These are phyloP conservation scores for Gnaphalium uliginosum DNA, from an alignment of 129 eudicot species.

Conservation along the genomic window DNA sequence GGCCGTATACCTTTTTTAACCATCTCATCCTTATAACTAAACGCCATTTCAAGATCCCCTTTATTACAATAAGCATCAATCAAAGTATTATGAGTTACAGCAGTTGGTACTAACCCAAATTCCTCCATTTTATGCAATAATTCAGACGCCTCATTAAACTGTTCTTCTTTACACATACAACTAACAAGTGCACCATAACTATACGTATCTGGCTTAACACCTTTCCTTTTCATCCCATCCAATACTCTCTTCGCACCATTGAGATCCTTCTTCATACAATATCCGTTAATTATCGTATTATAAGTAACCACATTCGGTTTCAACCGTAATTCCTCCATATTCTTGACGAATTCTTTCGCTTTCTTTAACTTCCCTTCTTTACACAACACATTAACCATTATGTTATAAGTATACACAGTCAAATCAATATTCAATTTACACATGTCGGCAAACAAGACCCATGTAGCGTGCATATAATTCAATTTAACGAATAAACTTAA, in stretches of 20 bases:
- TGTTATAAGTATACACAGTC: conserved; percentile 55
- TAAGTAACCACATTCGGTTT: conserved; percentile 62
- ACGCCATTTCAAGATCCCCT: conserved; percentile 65
- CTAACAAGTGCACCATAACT: conserved; percentile 59
- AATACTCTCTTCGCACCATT: conserved; percentile 53
- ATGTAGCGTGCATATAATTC: conserved; percentile 34
- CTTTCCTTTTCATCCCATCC: conserved; percentile 47
- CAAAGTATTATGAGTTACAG: conserved; percentile 55
- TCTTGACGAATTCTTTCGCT: conserved; percentile 47
- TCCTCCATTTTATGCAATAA: conserved; percentile 51
- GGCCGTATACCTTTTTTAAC: conserved; percentile 47
- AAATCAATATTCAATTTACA: conserved; percentile 51
- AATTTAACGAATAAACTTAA: conserved; percentile 55
- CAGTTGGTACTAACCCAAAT: conserved; percentile 48
- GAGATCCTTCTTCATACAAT: conserved; percentile 49
- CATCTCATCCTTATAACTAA: conserved; percentile 58
- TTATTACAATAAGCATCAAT: conserved; percentile 68
- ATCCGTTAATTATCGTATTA: conserved; percentile 66
- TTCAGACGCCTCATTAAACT: conserved; percentile 47
- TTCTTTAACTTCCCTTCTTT: conserved; percentile 69
- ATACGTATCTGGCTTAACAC: conserved; percentile 51
- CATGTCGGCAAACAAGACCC: conserved; percentile 76
- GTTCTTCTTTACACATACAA: conserved; percentile 59
- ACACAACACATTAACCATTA: conserved; percentile 67
- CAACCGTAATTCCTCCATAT: conserved; percentile 64